Conservation (phyloP, 805 yeast species). For the Starmerella roubikii region DNA sequence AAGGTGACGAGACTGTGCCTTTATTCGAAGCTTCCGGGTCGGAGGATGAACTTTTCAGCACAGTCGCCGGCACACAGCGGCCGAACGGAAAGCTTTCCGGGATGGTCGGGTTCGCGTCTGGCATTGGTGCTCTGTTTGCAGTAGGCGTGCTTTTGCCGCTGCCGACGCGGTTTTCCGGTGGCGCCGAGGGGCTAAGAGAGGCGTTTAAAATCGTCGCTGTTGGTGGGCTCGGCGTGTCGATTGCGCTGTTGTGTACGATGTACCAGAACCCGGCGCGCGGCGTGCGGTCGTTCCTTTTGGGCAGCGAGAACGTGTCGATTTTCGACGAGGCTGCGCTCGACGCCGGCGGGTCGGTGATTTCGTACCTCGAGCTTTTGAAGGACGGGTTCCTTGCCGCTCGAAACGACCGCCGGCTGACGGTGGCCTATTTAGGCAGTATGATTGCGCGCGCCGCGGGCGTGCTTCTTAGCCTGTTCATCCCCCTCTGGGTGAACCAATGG, state of each 20-base stretch:
- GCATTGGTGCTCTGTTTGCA: constrained; percentile 39
- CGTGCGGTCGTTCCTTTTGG: constrained; percentile 23
- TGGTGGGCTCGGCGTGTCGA: constrained; percentile 20
- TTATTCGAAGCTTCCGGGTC: constrained; percentile 3
- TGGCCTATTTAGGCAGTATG: constrained; percentile 49
- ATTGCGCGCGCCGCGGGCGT: constrained; percentile 54
- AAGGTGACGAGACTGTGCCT: constrained; percentile 12
- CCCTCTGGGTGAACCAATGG: constrained; percentile 46
- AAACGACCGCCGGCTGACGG: constrained; percentile 34
- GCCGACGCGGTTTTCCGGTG: constrained; percentile 41
- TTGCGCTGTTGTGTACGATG: constrained; percentile 31
- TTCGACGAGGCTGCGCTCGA: constrained; percentile 25
- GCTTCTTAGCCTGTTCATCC: constrained; percentile 45
- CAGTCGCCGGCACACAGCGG: constrained; percentile 13
- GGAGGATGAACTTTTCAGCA: constrained; percentile 3
- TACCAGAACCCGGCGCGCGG: constrained; percentile 33
- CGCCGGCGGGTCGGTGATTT: constrained; percentile 15
- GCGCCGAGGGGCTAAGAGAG: constrained; percentile 3
- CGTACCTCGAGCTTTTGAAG: constrained; percentile 32
- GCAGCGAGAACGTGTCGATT: constrained; percentile 18
- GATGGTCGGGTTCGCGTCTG: constrained; percentile 34
- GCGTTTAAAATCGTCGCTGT: constrained; percentile 32
- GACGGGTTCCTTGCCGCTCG: constrained; percentile 38
- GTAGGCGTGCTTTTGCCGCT: constrained; percentile 44
- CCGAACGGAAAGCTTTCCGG: constrained; percentile 47